phyloP scores from a whole-genome alignment of 768 basidiomycete species.

The Suillus fuscotomentosus region DNA sequence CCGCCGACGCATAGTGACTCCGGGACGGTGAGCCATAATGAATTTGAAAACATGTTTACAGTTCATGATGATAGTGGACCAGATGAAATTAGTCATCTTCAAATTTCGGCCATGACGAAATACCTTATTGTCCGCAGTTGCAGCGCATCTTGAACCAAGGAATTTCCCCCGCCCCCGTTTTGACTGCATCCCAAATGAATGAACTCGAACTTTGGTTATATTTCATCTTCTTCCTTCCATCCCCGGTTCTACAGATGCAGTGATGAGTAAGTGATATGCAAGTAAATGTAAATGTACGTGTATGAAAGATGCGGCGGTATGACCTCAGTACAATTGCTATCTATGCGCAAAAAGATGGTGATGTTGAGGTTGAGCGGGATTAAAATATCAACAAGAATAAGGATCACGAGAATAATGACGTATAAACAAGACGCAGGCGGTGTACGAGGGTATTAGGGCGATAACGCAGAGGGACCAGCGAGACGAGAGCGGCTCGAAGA shows the following conservation, averaged over 20 bases:
- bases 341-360: not conserved
- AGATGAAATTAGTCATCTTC: not conserved
- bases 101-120: not conserved
- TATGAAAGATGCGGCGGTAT: slow-evolving; percentile 1
- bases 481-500: not conserved
- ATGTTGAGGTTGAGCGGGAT: not conserved
- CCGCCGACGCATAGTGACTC: not conserved
- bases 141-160: not conserved
- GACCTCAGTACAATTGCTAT: slow-evolving; percentile 4
- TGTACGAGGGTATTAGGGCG: not conserved
- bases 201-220: not conserved
- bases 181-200: not conserved
- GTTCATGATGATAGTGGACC: not conserved
- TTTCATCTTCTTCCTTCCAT: slow-evolving; percentile 1
- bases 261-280: slow-evolving; percentile 1
- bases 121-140: slow-evolving; percentile 1
- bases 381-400: not conserved
- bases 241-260: not conserved
- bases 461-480: not conserved
- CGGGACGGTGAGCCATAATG: not conserved
- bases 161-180: not conserved
- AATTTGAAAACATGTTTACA: not conserved
- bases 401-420: not conserved
- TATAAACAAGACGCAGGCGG: not conserved
- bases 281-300: slow-evolving; percentile 3